Base-by-base conservation (phyloP, 1,284 basidiomycete species). In the Caloboletus firmus region DNA sequence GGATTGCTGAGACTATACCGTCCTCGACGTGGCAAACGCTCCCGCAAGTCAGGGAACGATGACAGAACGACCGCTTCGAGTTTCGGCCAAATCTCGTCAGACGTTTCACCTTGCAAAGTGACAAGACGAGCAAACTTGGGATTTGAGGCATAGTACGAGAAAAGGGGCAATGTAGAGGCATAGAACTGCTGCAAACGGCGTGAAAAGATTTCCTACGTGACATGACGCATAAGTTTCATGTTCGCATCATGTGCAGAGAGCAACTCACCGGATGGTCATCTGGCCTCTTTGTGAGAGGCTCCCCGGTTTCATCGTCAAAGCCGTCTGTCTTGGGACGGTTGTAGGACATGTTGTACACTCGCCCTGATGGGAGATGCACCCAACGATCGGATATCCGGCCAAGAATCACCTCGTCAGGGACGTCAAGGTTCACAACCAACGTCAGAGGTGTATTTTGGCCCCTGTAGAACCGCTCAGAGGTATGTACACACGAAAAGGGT, bases 61-160 rank as follows among this genome's bases (percentile, higher is more conserved):
- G 75, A 72, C 44, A 75, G 73, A 17, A 94, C 74, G 20, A 82
- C 72, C 32, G 71, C 71, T 54, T 91, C 87, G 6, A 95, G 78
- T 61, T 86, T 77, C 2, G 91, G 92, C 91, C 92, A 95, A 61
- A 98, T 97, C 74, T 97, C 92, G 70, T 98, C 92, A 22, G 91
- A 94, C 17, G 92, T 92, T 58, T 80, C 76, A 6, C 95, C 95
- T 26, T 79, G 76, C n/a, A 98, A 73, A 12, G 86, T 86, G 58
- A 87, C 82, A n/a, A 95, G 76, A 54, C 79, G 65, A 45, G 53
- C 64, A 39, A 48, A 69, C 41, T 58, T 67, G 36, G 74, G 67
- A 24, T 66, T 62, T n/a, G 76, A 71, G 13, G 79, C 65, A 71
- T 92, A 98, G 74, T 95, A 91, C 45, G 84, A 76, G 26, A 98